These are phyloP conservation scores for Pestalotiopsis sp. DNA, from an alignment of 2,329 filamentous ascomycete genomes.

Conservation along the genomic window DNA sequence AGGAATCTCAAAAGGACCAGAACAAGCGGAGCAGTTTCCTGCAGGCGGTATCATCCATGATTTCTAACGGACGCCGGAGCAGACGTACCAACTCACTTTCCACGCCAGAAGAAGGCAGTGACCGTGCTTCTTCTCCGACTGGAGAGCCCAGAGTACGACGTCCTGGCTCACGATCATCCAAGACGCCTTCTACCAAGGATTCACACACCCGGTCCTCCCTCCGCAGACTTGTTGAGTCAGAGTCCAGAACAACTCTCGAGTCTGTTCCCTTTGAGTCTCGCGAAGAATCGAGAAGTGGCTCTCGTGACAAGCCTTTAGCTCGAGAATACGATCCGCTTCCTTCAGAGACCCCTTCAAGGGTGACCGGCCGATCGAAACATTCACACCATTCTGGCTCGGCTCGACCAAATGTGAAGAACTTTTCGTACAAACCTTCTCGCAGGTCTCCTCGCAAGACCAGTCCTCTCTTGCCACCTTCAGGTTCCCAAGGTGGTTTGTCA, in stretches of 20 bases:
- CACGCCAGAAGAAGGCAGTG: constrained; percentile 12
- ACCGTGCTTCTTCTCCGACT: constrained; percentile 7
- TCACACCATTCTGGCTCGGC: neutral
- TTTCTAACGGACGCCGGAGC: neutral
- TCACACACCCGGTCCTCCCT: neutral
- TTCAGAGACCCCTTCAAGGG: neutral
- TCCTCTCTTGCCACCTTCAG: neutral
- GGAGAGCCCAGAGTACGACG: constrained; percentile 4
- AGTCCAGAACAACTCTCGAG: neutral
- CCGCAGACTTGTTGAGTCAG: neutral
- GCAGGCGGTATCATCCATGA: constrained; percentile 2
- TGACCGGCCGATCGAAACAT: neutral
- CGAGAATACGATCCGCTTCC: neutral
- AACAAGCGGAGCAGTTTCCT: constrained; percentile 10
- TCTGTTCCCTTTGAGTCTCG: neutral
- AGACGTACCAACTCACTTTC: constrained; percentile 4
- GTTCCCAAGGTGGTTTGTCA: no score
- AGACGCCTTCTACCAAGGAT: neutral
- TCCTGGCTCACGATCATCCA: neutral
- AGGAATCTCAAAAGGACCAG: constrained; percentile 1
- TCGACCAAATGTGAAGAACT: neutral
- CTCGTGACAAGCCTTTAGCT: neutral
- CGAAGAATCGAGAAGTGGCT: neutral
- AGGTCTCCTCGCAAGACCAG: neutral
- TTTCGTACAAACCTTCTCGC: neutral